phyloP scores from a whole-genome alignment of 2,329 filamentous ascomycete species.

The Pseudogymnoascus sp. region DNA sequence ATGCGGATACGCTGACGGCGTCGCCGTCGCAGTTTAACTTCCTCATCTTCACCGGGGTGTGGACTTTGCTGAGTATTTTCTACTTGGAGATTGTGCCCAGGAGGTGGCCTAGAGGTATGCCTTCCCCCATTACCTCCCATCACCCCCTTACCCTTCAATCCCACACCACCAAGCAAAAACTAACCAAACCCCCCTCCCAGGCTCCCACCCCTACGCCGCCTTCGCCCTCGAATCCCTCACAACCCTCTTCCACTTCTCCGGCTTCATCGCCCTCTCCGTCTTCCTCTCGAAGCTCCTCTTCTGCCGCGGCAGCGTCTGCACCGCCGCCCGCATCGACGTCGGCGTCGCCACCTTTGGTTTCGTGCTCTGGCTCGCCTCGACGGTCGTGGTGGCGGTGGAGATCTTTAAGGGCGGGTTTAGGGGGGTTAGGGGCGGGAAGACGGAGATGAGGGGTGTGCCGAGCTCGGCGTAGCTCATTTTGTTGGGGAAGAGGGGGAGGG shows the following conservation, averaged over 20 bases:
- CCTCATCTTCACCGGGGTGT: conserved; percentile 47
- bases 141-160: too few species aligned
- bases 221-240: conserved; percentile 46
- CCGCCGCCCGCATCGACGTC: conserved; percentile 46
- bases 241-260: conserved; percentile 50
- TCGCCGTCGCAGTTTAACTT: conserved; percentile 53
- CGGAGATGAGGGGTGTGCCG: conserved; percentile 29
- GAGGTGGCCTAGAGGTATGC: conserved; percentile 37
- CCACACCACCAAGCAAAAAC: too few species aligned
- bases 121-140: not conserved
- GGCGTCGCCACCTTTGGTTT: conserved; percentile 49
- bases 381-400: conserved; percentile 40
- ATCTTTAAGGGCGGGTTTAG: conserved; percentile 39
- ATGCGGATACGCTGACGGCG: conserved; percentile 44
- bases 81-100: conserved; percentile 47
- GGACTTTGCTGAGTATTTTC: conserved; percentile 47
- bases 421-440: conserved; percentile 20
- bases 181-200: too few species aligned
- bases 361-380: conserved; percentile 44
- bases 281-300: conserved; percentile 50
- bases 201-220: conserved; percentile 42
- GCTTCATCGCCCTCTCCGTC: conserved; percentile 51
- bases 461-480: too few species aligned
- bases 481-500: not conserved
- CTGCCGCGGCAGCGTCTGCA: conserved; percentile 52